Conservation (phyloP, 2,329 filamentous ascomycete genomes). For the Exophiala aquamarina region DNA sequence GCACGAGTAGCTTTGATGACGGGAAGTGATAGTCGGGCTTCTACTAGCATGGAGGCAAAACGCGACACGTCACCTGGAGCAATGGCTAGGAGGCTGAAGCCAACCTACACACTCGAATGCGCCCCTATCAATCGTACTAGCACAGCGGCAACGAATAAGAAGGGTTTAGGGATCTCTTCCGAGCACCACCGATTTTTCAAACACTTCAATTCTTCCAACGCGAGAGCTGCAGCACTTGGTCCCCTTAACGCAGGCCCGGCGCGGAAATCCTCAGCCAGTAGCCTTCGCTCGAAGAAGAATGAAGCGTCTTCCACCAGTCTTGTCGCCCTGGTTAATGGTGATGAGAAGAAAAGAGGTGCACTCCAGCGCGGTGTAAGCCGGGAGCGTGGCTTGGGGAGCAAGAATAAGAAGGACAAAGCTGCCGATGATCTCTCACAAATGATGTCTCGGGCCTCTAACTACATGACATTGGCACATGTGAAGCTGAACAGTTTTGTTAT, state of each 20-base stretch:
- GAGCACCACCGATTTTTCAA: constrained; percentile 28
- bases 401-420: constrained; percentile 59
- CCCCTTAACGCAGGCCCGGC: constrained; percentile 3
- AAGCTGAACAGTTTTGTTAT: constrained; percentile 93
- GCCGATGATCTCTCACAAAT: constrained; percentile 94
- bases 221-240: constrained; percentile 15
- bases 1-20: constrained; percentile 38
- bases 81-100: constrained; percentile 77
- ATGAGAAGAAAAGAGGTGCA: constrained; percentile 48
- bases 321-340: constrained; percentile 12
- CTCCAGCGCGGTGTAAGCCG: constrained; percentile 41
- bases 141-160: constrained; percentile 14
- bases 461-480: constrained; percentile 95
- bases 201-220: constrained; percentile 22
- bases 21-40: constrained; percentile 24
- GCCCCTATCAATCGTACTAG: constrained; percentile 7
- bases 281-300: constrained; percentile 38
- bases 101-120: constrained; percentile 59
- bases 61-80: constrained; percentile 67
- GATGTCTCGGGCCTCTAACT: constrained; percentile 92
- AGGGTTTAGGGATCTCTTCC: constrained; percentile 19
- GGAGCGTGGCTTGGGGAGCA: constrained; percentile 36
- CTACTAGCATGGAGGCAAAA: constrained; percentile 40
- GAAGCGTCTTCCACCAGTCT: constrained; percentile 24
- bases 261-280: constrained; percentile 32